A percentile compares a stretch with the other conserved stretches of the same genome.
Evolutionary conservation across 108 stramenopile genomes (phyloP).

Genomic region (Skeletonema grethae): DNA sequence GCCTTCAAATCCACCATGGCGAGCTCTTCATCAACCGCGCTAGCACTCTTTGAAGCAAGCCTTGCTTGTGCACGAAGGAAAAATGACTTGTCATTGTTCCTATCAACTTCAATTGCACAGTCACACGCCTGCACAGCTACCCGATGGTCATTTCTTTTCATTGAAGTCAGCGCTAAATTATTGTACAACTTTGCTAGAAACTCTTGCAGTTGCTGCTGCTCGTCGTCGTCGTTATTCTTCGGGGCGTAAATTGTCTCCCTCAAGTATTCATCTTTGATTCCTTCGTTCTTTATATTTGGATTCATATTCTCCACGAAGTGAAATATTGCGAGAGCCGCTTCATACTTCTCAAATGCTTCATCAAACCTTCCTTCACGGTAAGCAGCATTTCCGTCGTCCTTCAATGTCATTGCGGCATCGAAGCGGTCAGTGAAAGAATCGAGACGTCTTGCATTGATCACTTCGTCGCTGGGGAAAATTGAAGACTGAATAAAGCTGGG

Average conservation of each 20-base stretch:
- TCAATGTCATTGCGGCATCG: conserved; percentile 35
- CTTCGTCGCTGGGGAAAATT: conserved; percentile 38
- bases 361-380: conserved; percentile 23
- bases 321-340: conserved; percentile 42
- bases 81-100: conserved; percentile 34
- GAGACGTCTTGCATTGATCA: conserved; percentile 19
- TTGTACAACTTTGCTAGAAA: conserved; percentile 39
- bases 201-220: conserved; percentile 15
- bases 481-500: conserved; percentile 51
- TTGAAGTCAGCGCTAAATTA: conserved; percentile 41
- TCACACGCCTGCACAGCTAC: conserved; percentile 45
- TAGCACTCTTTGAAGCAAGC: conserved; percentile 35
- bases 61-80: conserved; percentile 42
- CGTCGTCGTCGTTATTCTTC: conserved; percentile 22
- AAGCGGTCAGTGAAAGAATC: conserved; percentile 20
- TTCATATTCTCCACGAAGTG: conserved; percentile 41
- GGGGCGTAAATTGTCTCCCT: conserved; percentile 23
- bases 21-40: conserved; percentile 34
- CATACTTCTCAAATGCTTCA: conserved; percentile 45
- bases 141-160: conserved; percentile 25
- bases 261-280: conserved; percentile 50
- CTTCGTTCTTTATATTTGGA: conserved; percentile 30
- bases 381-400: conserved; percentile 40
- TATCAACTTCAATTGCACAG: conserved; percentile 35
- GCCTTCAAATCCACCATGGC: conserved; percentile 39